A percentile compares a stretch with the other conserved stretches of the same genome.
These are phyloP conservation scores for Talaromyces verruculosus DNA, from an alignment of 2,329 filamentous ascomycete species.

Conservation along the genomic window DNA sequence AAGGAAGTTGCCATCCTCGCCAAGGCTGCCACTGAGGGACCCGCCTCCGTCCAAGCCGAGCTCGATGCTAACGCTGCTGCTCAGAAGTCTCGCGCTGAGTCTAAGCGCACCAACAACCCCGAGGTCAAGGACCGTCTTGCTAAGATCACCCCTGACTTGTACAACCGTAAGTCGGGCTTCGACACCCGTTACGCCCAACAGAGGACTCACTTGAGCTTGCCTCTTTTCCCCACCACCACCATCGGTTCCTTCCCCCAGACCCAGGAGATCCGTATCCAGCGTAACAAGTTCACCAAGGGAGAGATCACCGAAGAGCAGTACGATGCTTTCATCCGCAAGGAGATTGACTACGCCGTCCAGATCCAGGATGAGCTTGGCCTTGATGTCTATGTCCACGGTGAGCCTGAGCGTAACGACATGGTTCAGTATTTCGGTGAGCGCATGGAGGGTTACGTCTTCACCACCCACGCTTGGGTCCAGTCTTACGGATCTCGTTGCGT, in stretches of 20 bases:
- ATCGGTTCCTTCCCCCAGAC: slow-evolving; percentile 99
- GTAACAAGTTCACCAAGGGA: slow-evolving; percentile 98
- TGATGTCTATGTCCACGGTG: slow-evolving; percentile 96
- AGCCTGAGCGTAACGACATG: slow-evolving; percentile 99
- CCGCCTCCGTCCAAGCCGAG: slow-evolving; percentile 78
- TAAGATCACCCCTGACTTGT: slow-evolving; percentile 77
- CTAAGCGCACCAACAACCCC: slow-evolving; percentile 93
- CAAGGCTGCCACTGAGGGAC: slow-evolving; percentile 93
- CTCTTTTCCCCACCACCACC: slow-evolving; percentile 97
- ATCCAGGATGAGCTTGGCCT: slow-evolving; percentile 98
- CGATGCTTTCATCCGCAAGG: slow-evolving; percentile 98
- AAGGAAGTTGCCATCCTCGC: slow-evolving; percentile 87
- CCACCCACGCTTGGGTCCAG: slow-evolving; percentile 98
- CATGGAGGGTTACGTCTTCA: slow-evolving; percentile 95
- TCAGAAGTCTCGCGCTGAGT: slow-evolving; percentile 84
- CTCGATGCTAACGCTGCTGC: slow-evolving; percentile 98
- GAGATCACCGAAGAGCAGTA: slow-evolving; percentile 91
- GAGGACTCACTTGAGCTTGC: slow-evolving; percentile 88
- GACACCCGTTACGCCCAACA: slow-evolving; percentile 79
- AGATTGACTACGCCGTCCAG: slow-evolving; percentile 92
- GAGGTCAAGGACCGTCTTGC: slow-evolving; percentile 95
- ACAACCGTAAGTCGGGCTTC: slow-evolving; percentile 93
- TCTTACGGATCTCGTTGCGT: slow-evolving; percentile 98
- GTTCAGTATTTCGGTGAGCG: slow-evolving; percentile 99
- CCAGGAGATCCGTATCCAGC: slow-evolving; percentile 93